Evolutionary conservation across 2,329 filamentous ascomycete genomes (phyloP), one percentile per base, ranked within the genome.

Genomic region (Talaromyces sp.): DNA sequence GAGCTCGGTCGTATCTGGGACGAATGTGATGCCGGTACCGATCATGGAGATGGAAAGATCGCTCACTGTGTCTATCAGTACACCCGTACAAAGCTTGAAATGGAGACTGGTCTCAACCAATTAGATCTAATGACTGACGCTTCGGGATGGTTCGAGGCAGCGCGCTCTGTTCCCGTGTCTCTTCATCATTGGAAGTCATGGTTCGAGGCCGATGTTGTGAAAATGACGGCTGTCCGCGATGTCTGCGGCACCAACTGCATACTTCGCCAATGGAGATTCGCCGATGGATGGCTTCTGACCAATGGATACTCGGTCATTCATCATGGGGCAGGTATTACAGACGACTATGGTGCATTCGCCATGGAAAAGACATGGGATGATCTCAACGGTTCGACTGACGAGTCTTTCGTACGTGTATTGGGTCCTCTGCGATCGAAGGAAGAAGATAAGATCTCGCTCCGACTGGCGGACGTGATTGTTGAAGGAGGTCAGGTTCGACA

Each of bases 181-280:
- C 74, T 88, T 6, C 85, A 88, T 70, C 85, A 88, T 75, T 87
- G 84, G 84, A 86, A 86, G 70, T 83, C 80, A 12, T 87, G 84
- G 83, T 85, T 85, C 72, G 68, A 77, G 8, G 71, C 69, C 25
- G 73, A 77, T 62, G 84, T 86, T 46, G 77, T 79, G 54, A 76
- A 79, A 62, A 82, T 86, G 75, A 79, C 81, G 35, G 72, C 76
- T 42, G 74, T 84, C 12, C 74, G 79, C 6, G 70, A 79, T 9
- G 70, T 85, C n/a, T 87, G 85, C 66, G 85, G 85, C 5, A 81
- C 82, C 55, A 66, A 66, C 1, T 87, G 85, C 63, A 80, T 86
- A 65, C 73, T 88, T 56, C 83, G 84, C 67, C 79, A 85, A 25
- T 87, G 81, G 76, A 75, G 73, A 21, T 82, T 82, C 58, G 67